A percentile compares a stretch with the other conserved stretches of the same genome.
These are phyloP conservation scores for Solanum tarapatanum DNA, from an alignment of 257 asterid species.

Conservation along the genomic window DNA sequence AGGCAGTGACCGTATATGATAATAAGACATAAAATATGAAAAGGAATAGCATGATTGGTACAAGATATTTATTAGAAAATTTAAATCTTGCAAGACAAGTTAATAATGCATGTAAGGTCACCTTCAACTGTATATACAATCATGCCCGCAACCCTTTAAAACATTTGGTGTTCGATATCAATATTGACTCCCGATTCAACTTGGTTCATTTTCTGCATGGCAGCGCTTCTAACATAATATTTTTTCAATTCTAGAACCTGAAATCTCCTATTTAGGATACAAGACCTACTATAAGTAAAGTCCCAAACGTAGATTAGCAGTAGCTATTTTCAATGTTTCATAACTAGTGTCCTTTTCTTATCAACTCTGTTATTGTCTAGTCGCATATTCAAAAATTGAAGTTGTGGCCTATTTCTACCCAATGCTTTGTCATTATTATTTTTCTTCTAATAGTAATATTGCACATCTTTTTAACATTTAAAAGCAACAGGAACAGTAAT, in stretches of 20 bases:
- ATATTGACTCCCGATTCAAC: not conserved
- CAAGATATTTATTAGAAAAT: not conserved
- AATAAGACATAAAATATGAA: not conserved
- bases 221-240: not conserved
- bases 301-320: not conserved
- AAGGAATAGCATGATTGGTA: not conserved
- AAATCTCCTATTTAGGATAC: rapidly evolving
- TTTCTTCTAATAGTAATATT: not conserved
- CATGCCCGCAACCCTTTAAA: not conserved
- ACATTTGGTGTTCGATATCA: not conserved
- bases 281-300: not conserved
- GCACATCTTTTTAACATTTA: not conserved
- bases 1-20: not conserved
- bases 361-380: not conserved
- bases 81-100: not conserved
- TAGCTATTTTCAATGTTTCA: not conserved
- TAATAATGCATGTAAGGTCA: not conserved
- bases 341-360: not conserved
- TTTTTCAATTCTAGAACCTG: not conserved
- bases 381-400: not conserved
- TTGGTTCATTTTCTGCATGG: rapidly evolving
- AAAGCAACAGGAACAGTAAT: not conserved
- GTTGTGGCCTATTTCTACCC: not conserved
- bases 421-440: not conserved
- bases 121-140: not conserved